phyloP scores from a whole-genome alignment of 2,329 filamentous ascomycete genomes.

The Mollisiaceae sp. region DNA sequence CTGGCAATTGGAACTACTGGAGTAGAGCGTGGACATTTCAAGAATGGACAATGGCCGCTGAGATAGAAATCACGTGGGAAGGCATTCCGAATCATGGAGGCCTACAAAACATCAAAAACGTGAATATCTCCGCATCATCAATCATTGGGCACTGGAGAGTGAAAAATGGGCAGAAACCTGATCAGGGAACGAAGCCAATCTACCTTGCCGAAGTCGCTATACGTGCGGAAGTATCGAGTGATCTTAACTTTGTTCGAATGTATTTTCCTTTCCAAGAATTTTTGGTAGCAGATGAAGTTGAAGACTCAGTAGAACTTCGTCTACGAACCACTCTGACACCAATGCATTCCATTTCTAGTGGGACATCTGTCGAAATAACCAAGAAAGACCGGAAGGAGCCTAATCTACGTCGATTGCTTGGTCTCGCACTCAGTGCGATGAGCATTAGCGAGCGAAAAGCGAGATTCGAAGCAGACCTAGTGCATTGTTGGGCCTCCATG shows the following conservation, averaged over 20 bases:
- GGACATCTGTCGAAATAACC: background rate
- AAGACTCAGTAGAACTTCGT: background rate
- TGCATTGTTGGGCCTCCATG: constrained; percentile 7
- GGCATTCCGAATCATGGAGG: background rate
- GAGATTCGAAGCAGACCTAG: background rate
- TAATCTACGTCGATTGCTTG: background rate
- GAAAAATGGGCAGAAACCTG: background rate
- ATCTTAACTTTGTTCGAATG: background rate
- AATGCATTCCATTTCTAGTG: background rate
- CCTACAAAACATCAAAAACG: constrained; percentile 4
- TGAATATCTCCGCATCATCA: background rate
- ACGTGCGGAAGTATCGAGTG: background rate
- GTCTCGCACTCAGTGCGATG: background rate
- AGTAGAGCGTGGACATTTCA: constrained; percentile 12
- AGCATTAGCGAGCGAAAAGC: background rate
- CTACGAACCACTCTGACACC: background rate
- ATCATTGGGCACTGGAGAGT: background rate
- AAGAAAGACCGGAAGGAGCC: background rate
- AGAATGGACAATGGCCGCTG: constrained; percentile 11
- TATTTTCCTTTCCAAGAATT: constrained; percentile 8
- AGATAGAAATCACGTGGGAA: constrained; percentile 2
- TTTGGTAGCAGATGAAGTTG: background rate
- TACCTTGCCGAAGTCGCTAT: background rate
- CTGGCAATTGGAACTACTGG: constrained; percentile 5
- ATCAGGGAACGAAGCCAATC: background rate